Conservation (phyloP, 2,329 filamentous ascomycete species). For the Epicoccum nigrum region DNA sequence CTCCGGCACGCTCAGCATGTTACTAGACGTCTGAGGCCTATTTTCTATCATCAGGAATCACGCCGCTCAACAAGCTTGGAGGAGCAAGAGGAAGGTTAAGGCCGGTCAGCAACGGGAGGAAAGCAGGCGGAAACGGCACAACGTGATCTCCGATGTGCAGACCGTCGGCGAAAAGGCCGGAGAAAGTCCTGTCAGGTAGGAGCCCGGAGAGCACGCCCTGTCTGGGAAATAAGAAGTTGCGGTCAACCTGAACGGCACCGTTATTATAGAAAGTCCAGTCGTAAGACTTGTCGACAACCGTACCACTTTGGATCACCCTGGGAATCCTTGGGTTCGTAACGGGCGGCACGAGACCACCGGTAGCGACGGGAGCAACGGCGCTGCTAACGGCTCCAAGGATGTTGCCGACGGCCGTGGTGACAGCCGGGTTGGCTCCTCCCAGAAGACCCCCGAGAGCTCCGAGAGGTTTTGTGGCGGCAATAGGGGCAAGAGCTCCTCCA, state of each 20-base stretch:
- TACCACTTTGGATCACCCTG: slow-evolving; percentile 17
- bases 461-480: not conserved
- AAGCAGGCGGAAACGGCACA: slow-evolving; percentile 20
- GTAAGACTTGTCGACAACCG: slow-evolving; percentile 16
- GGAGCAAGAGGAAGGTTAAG: slow-evolving; percentile 9
- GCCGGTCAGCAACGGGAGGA: slow-evolving; percentile 8
- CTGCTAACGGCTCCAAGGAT: slow-evolving; percentile 2
- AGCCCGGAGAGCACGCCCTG: slow-evolving; percentile 18
- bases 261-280: slow-evolving; percentile 24
- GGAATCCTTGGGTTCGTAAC: slow-evolving; percentile 1
- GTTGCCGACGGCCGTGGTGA: not conserved
- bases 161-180: slow-evolving; percentile 23
- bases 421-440: not conserved
- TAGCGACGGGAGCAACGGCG: slow-evolving; percentile 3
- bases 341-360: slow-evolving; percentile 1
- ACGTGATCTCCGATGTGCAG: slow-evolving; percentile 24
- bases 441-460: slow-evolving; percentile 1
- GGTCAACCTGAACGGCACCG: slow-evolving; percentile 23
- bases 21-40: not conserved
- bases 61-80: slow-evolving; percentile 3
- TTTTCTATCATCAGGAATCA: not conserved
- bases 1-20: not conserved
- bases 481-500: too few species aligned
- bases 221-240: slow-evolving; percentile 21
- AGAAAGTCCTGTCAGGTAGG: slow-evolving; percentile 17